phyloP scores from a whole-genome alignment of 345 rosid genomes.

The Diplotaxis tenuifolia region DNA sequence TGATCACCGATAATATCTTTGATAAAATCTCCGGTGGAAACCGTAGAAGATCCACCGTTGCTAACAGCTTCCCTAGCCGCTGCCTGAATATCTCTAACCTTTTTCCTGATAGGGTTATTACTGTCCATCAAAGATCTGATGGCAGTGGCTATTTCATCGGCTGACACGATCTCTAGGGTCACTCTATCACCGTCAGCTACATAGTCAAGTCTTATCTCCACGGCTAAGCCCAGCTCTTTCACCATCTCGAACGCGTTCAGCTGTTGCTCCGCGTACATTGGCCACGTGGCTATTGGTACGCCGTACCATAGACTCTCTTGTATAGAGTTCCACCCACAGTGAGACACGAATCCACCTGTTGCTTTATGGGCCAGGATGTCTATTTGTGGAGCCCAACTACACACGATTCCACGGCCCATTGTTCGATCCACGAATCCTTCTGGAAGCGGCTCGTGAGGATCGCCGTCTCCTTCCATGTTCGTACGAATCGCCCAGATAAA shows the following conservation, averaged over 20 bases:
- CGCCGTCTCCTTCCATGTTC: slow-evolving; percentile 23
- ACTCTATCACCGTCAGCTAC: slow-evolving; percentile 37
- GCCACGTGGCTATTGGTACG: slow-evolving; percentile 49
- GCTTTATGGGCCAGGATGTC: slow-evolving; percentile 44
- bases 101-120: slow-evolving; percentile 24
- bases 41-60: slow-evolving; percentile 53
- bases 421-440: slow-evolving; percentile 53
- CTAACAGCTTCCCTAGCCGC: slow-evolving; percentile 35
- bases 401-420: slow-evolving; percentile 40
- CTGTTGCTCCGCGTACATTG: slow-evolving; percentile 54
- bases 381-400: slow-evolving; percentile 65
- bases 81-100: slow-evolving; percentile 37
- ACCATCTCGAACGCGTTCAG: slow-evolving; percentile 49
- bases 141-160: slow-evolving; percentile 45
- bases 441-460: slow-evolving; percentile 42
- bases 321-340: slow-evolving; percentile 66
- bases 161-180: neutral
- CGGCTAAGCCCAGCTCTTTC: slow-evolving; percentile 42
- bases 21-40: slow-evolving; percentile 35
- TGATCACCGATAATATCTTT: slow-evolving; percentile 31
- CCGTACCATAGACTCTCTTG: slow-evolving; percentile 54
- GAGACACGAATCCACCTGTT: slow-evolving; percentile 62
- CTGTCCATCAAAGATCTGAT: slow-evolving; percentile 45
- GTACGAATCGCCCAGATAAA: slow-evolving; percentile 52
- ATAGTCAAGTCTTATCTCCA: slow-evolving; percentile 46